These are phyloP conservation scores for Pilatotrama ljubarskyi DNA, from an alignment of 768 basidiomycete species.

Conservation along the genomic window DNA sequence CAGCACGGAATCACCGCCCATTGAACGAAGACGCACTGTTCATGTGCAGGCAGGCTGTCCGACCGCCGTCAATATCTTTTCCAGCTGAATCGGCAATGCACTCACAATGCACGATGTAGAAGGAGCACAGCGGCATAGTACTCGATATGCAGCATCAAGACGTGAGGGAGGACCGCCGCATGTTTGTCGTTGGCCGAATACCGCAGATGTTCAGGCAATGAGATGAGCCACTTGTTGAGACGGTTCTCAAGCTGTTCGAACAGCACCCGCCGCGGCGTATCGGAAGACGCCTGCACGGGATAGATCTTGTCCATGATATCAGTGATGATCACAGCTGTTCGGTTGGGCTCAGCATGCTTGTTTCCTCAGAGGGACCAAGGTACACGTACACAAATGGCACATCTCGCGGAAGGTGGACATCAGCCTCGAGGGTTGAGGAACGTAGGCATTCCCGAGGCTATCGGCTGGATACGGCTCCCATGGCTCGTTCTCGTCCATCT, in stretches of 20 bases:
- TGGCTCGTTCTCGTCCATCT: slow-evolving; percentile 59
- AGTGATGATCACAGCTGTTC: slow-evolving; percentile 63
- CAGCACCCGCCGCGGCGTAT: slow-evolving; percentile 47
- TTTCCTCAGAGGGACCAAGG: background rate
- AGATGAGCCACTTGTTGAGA: slow-evolving; percentile 74
- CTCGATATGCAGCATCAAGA: slow-evolving; percentile 68
- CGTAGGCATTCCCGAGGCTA: slow-evolving; percentile 40
- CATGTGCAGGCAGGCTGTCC: slow-evolving; percentile 70
- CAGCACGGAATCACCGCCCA: background rate
- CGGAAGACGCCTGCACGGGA: slow-evolving; percentile 56
- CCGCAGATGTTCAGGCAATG: slow-evolving; percentile 62
- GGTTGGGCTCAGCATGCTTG: background rate
- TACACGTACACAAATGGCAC: slow-evolving; percentile 56
- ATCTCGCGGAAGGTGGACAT: slow-evolving; percentile 59
- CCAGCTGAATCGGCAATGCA: slow-evolving; percentile 15
- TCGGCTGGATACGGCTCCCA: slow-evolving; percentile 52
- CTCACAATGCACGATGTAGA: slow-evolving; percentile 79
- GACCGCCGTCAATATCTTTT: slow-evolving; percentile 13
- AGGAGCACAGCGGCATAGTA: slow-evolving; percentile 78
- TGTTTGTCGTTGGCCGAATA: slow-evolving; percentile 59
- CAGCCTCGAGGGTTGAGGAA: slow-evolving; percentile 46
- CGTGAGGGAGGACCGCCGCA: slow-evolving; percentile 58
- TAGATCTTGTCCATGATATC: slow-evolving; percentile 68
- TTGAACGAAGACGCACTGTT: slow-evolving; percentile 45
- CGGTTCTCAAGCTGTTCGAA: slow-evolving; percentile 60